Conservation (phyloP, 2,329 filamentous ascomycete genomes). For the Tolypocladium amazonense region DNA sequence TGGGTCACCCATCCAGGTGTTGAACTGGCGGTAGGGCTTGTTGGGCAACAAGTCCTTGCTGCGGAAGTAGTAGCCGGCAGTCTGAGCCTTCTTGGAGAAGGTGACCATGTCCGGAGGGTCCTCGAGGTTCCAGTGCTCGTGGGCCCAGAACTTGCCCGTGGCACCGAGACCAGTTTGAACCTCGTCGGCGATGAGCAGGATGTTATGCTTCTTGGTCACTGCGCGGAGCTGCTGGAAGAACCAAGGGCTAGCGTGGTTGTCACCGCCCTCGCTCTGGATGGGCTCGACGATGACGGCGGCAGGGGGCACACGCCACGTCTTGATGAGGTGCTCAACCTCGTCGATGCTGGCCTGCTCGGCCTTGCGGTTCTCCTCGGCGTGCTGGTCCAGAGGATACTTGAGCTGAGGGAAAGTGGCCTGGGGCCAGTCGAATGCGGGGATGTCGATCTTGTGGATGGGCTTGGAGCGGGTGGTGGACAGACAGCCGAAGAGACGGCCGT, state of each 20-base stretch:
- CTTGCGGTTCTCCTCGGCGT: conserved; percentile 68
- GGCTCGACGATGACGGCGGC: conserved; percentile 81
- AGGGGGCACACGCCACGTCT: conserved; percentile 66
- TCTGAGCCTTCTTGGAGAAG: conserved; percentile 92
- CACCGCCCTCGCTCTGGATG: conserved; percentile 86
- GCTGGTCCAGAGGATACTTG: conserved; percentile 77
- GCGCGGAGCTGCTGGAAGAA: conserved; percentile 82
- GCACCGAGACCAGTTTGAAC: conserved; percentile 90
- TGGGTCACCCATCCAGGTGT: conserved; percentile 95
- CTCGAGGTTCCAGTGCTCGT: conserved; percentile 82
- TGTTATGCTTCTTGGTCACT: conserved; percentile 64
- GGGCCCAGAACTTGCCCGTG: conserved; percentile 92
- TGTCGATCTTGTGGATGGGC: conserved; percentile 90
- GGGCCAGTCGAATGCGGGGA: conserved; percentile 91
- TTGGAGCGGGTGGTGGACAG: conserved; percentile 86
- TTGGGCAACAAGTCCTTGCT: conserved; percentile 73
- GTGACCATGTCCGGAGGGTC: conserved; percentile 86
- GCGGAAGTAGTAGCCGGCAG: conserved; percentile 84
- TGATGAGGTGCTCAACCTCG: conserved; percentile 75
- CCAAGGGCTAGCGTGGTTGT: conserved; percentile 80
- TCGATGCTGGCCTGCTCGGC: conserved; percentile 73
- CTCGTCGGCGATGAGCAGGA: conserved; percentile 86
- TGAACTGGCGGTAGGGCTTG: conserved; percentile 93
- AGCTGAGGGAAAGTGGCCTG: conserved; percentile 76
- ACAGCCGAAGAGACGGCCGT: conserved; percentile 80